Base-by-base conservation (phyloP, 257 asterid species). In the Henckelia pumila region DNA sequence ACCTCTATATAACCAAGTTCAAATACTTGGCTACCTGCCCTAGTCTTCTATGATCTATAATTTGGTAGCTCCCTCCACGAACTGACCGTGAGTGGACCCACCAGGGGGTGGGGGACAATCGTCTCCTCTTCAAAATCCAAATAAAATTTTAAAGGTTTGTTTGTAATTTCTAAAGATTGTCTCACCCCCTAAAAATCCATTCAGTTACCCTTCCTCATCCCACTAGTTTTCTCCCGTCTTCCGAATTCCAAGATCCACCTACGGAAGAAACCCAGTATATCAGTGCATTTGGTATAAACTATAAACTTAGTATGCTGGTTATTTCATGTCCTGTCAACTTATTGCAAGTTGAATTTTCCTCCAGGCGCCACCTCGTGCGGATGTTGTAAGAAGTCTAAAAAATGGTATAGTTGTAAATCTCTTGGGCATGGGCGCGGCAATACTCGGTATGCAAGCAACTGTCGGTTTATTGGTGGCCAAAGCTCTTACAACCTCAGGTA, bases 331-430 rank as follows among this genome's bases (percentile, higher is more conserved):
- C 37, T 0, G 24, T 73, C 50, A 30, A 66, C 21, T 44, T 21
- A 28, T 32, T 44, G 11, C 44, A 47, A 59, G 21, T n/a, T 20
- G n/a, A 64, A 65, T 35, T 19, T 73, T 26, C 59, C 80, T 76
- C 65, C 86, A 94, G 99, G 99, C 99, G 16, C 98, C 99, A 73
- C 96, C 96, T 57, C 96, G 99, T 10, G 96, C 95, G 0, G 99
- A 89, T 77, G 99, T 91, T 37, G 89, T 94, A 24, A 85, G 72
- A 81, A 89, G 96, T 81, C 81, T 94, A 73, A 84, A 80, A 71
- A 94, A 94, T 21, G 96, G 99, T 21, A 91, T 94, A 66, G 76
- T 20, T 14, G 68, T 94, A 76, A 94, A 94, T 77, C 73, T 94
- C 29, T 81, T 92, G 77, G 98, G 98, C 6, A 79, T 88, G 89